Evolutionary conservation across 164 flowering plant species (phyloP).

Genomic region (Stephania yunnanensis): DNA sequence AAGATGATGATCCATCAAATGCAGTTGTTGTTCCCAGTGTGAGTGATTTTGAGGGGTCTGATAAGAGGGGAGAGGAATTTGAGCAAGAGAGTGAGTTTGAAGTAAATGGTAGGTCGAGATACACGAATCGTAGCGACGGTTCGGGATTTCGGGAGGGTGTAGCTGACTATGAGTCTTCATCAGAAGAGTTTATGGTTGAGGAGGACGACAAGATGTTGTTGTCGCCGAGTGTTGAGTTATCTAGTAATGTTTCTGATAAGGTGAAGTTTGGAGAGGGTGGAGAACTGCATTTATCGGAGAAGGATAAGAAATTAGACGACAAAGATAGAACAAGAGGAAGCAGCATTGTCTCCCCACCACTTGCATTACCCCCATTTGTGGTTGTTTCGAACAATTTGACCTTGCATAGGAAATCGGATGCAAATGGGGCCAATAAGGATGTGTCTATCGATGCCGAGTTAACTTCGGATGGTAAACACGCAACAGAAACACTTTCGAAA

Average conservation of each 20-base stretch:
- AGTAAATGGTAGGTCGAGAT: not conserved
- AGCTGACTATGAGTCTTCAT: too few species aligned
- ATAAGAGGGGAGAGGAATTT: conserved; percentile 5
- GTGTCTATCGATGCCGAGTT: conserved; percentile 7
- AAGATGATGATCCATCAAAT: not conserved
- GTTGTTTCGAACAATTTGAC: conserved; percentile 11
- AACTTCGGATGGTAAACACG: conserved; percentile 2
- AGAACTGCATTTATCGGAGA: not conserved
- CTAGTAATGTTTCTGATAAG: not conserved
- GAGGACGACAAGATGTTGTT: conserved; percentile 12
- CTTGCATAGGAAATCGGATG: conserved; percentile 1
- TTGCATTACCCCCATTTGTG: conserved; percentile 14
- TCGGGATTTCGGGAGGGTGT: too few species aligned
- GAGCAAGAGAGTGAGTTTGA: conserved; percentile 10
- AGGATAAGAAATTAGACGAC: conserved; percentile 1
- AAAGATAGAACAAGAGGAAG: conserved; percentile 1
- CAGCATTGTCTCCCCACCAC: conserved; percentile 2
- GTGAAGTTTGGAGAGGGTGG: not conserved
- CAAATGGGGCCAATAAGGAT: conserved; percentile 4
- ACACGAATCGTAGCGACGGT: conserved; percentile 11
- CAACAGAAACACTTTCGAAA: conserved; percentile 8
- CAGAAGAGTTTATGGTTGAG: too few species aligned
- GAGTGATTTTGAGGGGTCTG: not conserved
- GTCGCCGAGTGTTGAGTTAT: conserved; percentile 10
- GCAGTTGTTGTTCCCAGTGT: conserved; percentile 5